Conservation (phyloP, 2,329 filamentous ascomycete genomes). For the Biscogniauxia marginata region DNA sequence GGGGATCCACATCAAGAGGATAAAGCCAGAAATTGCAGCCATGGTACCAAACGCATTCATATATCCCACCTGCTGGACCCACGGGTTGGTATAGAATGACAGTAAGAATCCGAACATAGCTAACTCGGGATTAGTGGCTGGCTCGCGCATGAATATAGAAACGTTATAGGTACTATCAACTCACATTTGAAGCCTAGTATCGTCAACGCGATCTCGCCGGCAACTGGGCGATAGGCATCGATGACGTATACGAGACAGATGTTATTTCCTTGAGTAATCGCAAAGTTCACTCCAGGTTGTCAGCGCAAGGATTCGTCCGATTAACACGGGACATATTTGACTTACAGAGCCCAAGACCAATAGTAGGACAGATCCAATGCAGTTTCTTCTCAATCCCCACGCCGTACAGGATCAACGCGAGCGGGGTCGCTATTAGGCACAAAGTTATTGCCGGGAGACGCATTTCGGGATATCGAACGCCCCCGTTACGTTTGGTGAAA, state of each 20-base stretch:
- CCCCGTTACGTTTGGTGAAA: slow-evolving; percentile 51
- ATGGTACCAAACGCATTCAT: slow-evolving; percentile 53
- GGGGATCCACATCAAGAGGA: slow-evolving; percentile 48
- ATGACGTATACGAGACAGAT: slow-evolving; percentile 57
- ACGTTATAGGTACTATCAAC: slow-evolving; percentile 15
- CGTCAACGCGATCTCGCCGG: slow-evolving; percentile 54
- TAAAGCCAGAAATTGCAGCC: slow-evolving; percentile 50
- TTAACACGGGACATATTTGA: slow-evolving; percentile 10
- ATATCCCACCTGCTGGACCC: slow-evolving; percentile 52
- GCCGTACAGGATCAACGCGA: slow-evolving; percentile 46
- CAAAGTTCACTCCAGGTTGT: slow-evolving; percentile 49
- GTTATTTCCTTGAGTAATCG: slow-evolving; percentile 55
- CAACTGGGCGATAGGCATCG: slow-evolving; percentile 56
- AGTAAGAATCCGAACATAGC: slow-evolving; percentile 57
- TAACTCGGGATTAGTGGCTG: slow-evolving; percentile 21
- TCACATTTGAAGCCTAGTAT: slow-evolving; percentile 55
- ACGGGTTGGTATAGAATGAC: slow-evolving; percentile 60
- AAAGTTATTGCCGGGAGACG: slow-evolving; percentile 53
- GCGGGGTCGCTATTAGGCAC: slow-evolving; percentile 49
- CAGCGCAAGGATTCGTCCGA: background rate
- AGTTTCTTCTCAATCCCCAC: slow-evolving; percentile 45
- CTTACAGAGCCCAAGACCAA: slow-evolving; percentile 53
- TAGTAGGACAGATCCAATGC: slow-evolving; percentile 56
- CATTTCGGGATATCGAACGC: slow-evolving; percentile 60
- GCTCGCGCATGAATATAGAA: background rate